Evolutionary conservation across 306 rosid genomes (phyloP), one percentile per base, ranked within the genome.

Genomic region (Luffa aegyptiaca): DNA sequence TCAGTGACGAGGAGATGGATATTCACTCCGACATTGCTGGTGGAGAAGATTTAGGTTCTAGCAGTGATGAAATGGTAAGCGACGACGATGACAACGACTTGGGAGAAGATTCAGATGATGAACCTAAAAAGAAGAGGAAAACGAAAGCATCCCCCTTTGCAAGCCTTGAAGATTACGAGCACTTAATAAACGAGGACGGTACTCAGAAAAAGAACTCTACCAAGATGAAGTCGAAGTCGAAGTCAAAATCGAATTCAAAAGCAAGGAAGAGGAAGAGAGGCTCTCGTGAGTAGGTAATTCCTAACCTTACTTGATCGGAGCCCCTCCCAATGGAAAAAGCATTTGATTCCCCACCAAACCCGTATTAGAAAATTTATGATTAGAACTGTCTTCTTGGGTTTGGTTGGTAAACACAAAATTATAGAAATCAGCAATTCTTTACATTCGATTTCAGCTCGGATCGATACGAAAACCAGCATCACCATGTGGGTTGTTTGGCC

Each of bases 81-180:
- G 79, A 36, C 56, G 83, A 75, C 0, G 79, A 56, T 14, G 69
- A 63, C 4, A 64, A 63, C 10, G 75, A 64, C 44, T 2, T 13
- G 4, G 79, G 46, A 6, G 86, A 74, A 33, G 89, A 83, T 68
- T 55, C 80, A 42, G 83, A 59, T 65, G 87, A 77, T 53, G 81
- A 37, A 39, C 88, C 70, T 18, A 91, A 89, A 78, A 77, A 85
- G n/a, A 88, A 89, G 80, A 79, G 84, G 39, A 93, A 90, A 85
- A 84, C 84, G 13, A 75, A 81, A 36, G 90, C 75, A 1, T 90
- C 98, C 48, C 94, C 97, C 4, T 91, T 96, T 76, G 98, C 99
- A 62, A 93, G 97, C 79, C 62, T 88, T 14, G 98, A 96, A 80
- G 96, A 90, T 12, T 96, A 88, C 82, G 96, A 93, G 81, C 98